Evolutionary conservation across 169 alveolate species (phyloP).

Genomic region (Fabrea salina): DNA sequence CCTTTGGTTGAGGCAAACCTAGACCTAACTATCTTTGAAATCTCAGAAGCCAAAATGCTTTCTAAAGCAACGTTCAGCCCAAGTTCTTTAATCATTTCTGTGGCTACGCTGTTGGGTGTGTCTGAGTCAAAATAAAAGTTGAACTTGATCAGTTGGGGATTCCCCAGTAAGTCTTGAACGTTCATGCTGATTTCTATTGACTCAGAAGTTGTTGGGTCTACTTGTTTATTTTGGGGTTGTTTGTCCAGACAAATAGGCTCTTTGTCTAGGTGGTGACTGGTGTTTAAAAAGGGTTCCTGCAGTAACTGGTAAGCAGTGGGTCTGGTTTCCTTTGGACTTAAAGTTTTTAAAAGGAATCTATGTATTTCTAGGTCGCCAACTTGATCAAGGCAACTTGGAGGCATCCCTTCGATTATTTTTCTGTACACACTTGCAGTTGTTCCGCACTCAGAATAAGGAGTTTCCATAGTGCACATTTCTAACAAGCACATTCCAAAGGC

Average conservation of each 20-base stretch:
- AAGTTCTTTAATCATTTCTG: background rate
- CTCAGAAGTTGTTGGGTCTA: background rate
- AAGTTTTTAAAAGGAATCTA: constrained; percentile 62
- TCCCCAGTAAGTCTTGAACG: background rate
- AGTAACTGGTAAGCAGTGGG: constrained; percentile 65
- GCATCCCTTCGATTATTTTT: constrained; percentile 61
- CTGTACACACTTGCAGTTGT: constrained; percentile 43
- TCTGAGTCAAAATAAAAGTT: background rate
- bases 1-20: no score
- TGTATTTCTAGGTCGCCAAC: constrained; percentile 62
- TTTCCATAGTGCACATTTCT: constrained; percentile 81
- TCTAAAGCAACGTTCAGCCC: no score
- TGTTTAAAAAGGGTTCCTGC: constrained; percentile 43
- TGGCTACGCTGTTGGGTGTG: background rate
- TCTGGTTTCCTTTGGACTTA: constrained; percentile 54
- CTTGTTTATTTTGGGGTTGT: background rate
- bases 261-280: no score
- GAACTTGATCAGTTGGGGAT: background rate
- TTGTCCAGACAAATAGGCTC: background rate
- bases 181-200: background rate
- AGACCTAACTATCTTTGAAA: no score
- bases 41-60: no score
- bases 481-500: constrained; percentile 86
- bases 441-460: constrained; percentile 79
- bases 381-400: constrained; percentile 59